Percentiles rank a stretch among this genome's conserved stretches.
These are phyloP conservation scores for Vanrija pseudolonga DNA, from an alignment of 1,284 basidiomycete species.

Conservation along the genomic window DNA sequence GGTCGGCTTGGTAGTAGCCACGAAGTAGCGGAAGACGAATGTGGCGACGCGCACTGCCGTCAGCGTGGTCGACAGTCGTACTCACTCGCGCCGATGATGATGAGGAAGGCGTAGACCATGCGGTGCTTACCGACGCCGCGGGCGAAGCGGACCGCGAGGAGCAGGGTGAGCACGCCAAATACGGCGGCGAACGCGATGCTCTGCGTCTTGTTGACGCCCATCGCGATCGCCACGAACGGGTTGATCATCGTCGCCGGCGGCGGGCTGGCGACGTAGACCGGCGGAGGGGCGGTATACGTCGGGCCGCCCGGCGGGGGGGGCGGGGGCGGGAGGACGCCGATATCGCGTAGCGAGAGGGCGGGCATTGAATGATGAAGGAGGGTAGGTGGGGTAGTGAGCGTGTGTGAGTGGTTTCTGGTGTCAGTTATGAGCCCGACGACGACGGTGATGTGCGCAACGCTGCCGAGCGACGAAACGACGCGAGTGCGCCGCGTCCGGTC, in stretches of 20 bases:
- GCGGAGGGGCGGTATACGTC: no score
- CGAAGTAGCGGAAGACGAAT: slow-evolving; percentile 2
- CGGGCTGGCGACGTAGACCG: no score
- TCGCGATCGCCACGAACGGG: slow-evolving; percentile 1
- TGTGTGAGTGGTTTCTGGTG: no score
- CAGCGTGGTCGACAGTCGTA: not conserved
- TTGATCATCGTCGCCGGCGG: not conserved
- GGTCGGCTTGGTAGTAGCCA: not conserved
- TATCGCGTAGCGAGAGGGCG: no score
- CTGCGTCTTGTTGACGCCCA: not conserved
- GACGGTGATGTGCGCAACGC: no score
- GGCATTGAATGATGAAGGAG: no score
- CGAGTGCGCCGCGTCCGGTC: no score
- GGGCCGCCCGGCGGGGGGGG: no score
- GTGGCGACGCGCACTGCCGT: slow-evolving; percentile 7
- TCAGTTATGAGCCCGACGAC: no score
- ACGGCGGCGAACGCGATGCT: slow-evolving; percentile 3
- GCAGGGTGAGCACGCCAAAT: not conserved
- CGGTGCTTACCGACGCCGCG: not conserved
- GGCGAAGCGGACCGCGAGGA: not conserved
- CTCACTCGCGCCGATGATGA: slow-evolving; percentile 1
- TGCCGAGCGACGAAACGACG: no score
- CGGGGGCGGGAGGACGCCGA: no score
- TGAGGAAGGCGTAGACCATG: not conserved
- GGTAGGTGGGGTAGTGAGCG: no score